A percentile compares a stretch with the other conserved stretches of the same genome.
Conservation (phyloP, 2,329 filamentous ascomycete genomes). For the Cladophialophora immunda region DNA sequence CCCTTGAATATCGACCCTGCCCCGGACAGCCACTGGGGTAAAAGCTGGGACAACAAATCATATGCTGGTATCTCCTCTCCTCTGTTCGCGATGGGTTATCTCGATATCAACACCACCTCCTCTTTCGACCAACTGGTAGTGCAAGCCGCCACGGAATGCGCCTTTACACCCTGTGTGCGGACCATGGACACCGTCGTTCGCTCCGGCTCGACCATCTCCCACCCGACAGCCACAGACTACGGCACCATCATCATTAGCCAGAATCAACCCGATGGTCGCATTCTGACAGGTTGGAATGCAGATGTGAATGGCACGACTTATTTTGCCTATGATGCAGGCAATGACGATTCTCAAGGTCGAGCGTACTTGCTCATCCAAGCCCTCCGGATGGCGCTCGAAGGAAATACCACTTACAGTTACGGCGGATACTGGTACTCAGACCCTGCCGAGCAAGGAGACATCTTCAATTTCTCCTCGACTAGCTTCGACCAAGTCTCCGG, state of each 20-base stretch:
- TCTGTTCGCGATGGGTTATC: constrained; percentile 29
- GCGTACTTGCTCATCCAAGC: constrained; percentile 27
- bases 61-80: constrained; percentile 23
- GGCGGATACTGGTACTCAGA: constrained; percentile 28
- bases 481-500: constrained; percentile 15
- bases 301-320: constrained; percentile 46
- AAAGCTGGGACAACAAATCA: constrained; percentile 26
- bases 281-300: constrained; percentile 23
- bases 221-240: constrained; percentile 15
- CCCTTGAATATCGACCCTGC: constrained; percentile 27
- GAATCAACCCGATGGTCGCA: constrained; percentile 17
- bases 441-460: constrained; percentile 6
- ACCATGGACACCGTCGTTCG: constrained; percentile 22
- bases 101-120: constrained; percentile 17
- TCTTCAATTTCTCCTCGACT: constrained; percentile 24
- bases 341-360: constrained; percentile 18
- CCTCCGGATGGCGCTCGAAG: constrained; percentile 28
- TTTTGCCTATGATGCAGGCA: constrained; percentile 41
- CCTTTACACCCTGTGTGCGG: constrained; percentile 28
- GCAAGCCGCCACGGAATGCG: constrained; percentile 24
- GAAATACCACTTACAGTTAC: constrained; percentile 29
- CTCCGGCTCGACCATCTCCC: constrained; percentile 10
- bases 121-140: constrained; percentile 17
- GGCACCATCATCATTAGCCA: constrained; percentile 16
- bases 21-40: constrained; percentile 24